Evolutionary conservation across 441 rosid species (phyloP).

Genomic region (Dalechampia spathulata): DNA sequence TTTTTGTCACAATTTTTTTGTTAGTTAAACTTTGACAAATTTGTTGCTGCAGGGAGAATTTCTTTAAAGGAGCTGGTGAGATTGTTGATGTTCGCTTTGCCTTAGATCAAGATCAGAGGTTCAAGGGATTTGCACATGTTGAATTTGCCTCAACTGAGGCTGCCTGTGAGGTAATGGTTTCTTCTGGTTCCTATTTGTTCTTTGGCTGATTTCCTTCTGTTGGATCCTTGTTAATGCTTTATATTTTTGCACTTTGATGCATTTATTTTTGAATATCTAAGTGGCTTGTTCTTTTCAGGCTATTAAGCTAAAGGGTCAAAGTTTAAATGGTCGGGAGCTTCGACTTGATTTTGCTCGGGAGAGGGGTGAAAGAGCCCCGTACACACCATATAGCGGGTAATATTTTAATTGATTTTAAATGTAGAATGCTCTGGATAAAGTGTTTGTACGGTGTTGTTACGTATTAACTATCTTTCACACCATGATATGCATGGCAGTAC

Average conservation of each 20-base stretch:
- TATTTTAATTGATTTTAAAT: neutral
- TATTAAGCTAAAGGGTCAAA: conserved; percentile 43
- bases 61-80: conserved; percentile 67
- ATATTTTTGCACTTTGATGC: no score
- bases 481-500: no score
- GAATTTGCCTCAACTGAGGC: conserved; percentile 67
- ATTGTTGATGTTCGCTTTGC: conserved; percentile 64
- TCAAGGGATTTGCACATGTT: conserved; percentile 76
- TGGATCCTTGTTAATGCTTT: no score
- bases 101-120: conserved; percentile 38
- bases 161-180: conserved; percentile 47
- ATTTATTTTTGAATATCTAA: no score
- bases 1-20: neutral
- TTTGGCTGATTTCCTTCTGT: no score
- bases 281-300: conserved; percentile 32
- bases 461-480: no score
- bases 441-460: neutral
- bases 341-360: conserved; percentile 56
- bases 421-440: neutral
- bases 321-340: conserved; percentile 39
- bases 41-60: conserved; percentile 42
- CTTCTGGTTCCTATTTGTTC: neutral
- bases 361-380: conserved; percentile 41
- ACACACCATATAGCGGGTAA: conserved; percentile 51
- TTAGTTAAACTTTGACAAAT: neutral